These are phyloP conservation scores for Lumnitzera racemosa DNA, from an alignment of 345 rosid genomes.

Conservation along the genomic window DNA sequence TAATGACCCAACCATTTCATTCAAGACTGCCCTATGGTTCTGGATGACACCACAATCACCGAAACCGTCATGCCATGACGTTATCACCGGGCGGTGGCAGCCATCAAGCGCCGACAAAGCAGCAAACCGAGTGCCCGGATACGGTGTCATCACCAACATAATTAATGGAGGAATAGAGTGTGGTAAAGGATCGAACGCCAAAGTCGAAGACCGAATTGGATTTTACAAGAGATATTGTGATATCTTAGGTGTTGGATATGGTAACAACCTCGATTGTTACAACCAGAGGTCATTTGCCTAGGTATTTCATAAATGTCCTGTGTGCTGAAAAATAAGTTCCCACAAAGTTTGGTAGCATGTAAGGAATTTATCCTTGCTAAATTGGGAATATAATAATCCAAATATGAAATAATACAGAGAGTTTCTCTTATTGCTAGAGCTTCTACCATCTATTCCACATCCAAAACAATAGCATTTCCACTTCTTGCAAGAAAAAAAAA, in stretches of 20 bases:
- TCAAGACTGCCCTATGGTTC: constrained; percentile 22
- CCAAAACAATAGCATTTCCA: no score
- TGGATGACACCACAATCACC: constrained; percentile 16
- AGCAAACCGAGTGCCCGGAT: constrained; percentile 8
- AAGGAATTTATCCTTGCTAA: no score
- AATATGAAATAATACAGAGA: no score
- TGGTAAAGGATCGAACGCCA: constrained; percentile 8
- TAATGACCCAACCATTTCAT: constrained; percentile 8
- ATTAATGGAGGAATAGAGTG: constrained; percentile 17
- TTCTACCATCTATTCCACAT: no score
- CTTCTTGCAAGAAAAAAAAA: no score
- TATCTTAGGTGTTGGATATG: constrained; percentile 10
- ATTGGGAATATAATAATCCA: no score
- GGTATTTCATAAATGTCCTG: neutral
- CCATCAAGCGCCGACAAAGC: neutral
- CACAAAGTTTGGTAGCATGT: neutral
- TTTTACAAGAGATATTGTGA: constrained; percentile 18
- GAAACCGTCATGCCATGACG: constrained; percentile 18
- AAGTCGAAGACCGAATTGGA: constrained; percentile 15
- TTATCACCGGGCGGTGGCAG: constrained; percentile 11
- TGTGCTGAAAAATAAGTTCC: neutral
- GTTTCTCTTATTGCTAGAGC: no score
- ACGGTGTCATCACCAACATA: constrained; percentile 17
- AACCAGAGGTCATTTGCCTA: constrained; percentile 12
- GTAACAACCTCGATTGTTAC: constrained; percentile 13